Evolutionary conservation across 2,329 filamentous ascomycete species (phyloP).

Genomic region (Arthroderma sp.): DNA sequence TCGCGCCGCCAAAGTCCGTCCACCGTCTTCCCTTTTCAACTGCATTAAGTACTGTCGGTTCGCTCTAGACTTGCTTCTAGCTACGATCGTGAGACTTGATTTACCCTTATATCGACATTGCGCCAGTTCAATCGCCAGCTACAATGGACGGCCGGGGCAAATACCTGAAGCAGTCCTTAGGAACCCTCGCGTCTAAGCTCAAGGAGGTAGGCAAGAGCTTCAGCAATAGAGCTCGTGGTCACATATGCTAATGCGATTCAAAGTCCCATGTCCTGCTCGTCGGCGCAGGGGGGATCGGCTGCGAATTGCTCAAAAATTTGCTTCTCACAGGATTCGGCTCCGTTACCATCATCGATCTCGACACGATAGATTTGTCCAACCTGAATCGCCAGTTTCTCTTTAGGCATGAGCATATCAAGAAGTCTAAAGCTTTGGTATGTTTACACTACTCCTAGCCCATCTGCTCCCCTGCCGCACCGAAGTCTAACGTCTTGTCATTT

Average conservation of each 20-base stretch:
- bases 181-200: constrained; percentile 26
- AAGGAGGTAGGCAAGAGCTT: constrained; percentile 23
- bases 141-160: constrained; percentile 20
- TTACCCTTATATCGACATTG: no score
- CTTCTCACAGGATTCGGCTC: constrained; percentile 84
- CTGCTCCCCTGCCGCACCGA: constrained; percentile 7
- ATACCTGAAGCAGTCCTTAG: constrained; percentile 32
- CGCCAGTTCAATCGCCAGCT: not conserved
- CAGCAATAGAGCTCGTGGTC: not conserved
- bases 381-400: constrained; percentile 97
- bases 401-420: constrained; percentile 93
- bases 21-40: not conserved
- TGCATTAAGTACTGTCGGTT: not conserved
- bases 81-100: no score
- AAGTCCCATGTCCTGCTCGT: constrained; percentile 86
- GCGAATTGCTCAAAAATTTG: constrained; percentile 93
- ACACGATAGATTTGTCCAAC: constrained; percentile 96
- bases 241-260: not conserved
- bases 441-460: constrained; percentile 4
- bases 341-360: constrained; percentile 88
- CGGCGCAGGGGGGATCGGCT: constrained; percentile 92
- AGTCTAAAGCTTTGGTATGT: constrained; percentile 78
- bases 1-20: no score
- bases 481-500: constrained; percentile 12
- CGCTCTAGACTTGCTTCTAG: not conserved